Evolutionary conservation across 1,284 basidiomycete species (phyloP).

Genomic region (Anthracocystis panici-leucophaei): DNA sequence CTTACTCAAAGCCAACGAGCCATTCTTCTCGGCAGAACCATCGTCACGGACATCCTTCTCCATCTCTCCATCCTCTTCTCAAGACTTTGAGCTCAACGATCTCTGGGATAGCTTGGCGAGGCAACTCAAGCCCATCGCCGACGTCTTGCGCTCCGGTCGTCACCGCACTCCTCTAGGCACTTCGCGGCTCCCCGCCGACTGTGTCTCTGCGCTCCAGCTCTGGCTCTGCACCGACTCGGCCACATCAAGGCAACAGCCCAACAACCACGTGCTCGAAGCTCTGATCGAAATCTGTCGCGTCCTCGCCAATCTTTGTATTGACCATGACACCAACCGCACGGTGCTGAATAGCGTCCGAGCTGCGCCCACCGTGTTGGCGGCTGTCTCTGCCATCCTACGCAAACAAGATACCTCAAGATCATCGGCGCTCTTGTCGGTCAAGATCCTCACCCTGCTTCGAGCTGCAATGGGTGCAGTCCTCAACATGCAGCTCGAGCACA

Average conservation of each 20-base stretch:
- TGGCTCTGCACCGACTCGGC: conserved; percentile 33
- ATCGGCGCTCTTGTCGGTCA: conserved; percentile 42
- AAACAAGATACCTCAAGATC: conserved; percentile 71
- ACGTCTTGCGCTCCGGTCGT: conserved; percentile 47
- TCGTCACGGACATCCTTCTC: conserved; percentile 19
- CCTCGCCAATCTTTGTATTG: conserved; percentile 63
- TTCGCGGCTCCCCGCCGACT: conserved; percentile 33
- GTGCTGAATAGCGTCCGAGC: conserved; percentile 25
- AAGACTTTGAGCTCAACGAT: conserved; percentile 46
- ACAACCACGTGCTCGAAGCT: conserved; percentile 29
- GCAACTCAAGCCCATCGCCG: conserved; percentile 53
- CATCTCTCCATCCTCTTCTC: conserved; percentile 35
- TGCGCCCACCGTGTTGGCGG: conserved; percentile 79
- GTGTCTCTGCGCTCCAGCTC: conserved; percentile 40
- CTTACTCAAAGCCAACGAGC: conserved; percentile 28
- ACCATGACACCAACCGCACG: conserved; percentile 51
- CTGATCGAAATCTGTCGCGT: conserved; percentile 55
- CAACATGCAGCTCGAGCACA: conserved; percentile 82
- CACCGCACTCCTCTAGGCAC: conserved; percentile 35
- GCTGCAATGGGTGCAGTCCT: conserved; percentile 83
- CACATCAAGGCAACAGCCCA: conserved; percentile 22
- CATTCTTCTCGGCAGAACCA: conserved; percentile 20
- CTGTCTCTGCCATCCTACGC: conserved; percentile 82
- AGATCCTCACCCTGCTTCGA: conserved; percentile 77
- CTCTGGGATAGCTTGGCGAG: conserved; percentile 41